Conservation (phyloP, 2,329 filamentous ascomycete species). For the Whalleya microplaca region DNA sequence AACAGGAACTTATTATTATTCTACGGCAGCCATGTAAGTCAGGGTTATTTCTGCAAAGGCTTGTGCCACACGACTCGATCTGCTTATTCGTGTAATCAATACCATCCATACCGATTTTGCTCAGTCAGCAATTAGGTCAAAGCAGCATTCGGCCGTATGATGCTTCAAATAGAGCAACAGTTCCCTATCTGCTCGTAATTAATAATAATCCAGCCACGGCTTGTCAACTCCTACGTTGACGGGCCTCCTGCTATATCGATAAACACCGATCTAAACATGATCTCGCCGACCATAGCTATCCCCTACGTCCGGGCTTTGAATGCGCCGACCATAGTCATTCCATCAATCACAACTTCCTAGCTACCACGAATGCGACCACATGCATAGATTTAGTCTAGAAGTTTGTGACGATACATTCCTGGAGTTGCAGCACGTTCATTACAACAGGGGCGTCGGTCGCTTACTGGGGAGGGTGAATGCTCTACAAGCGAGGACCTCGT, state of each 20-base stretch:
- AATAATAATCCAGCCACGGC: not conserved
- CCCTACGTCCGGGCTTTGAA: not conserved
- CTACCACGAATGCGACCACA: not conserved
- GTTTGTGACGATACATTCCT: not conserved
- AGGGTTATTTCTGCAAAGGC: not conserved
- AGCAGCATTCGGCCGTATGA: not conserved
- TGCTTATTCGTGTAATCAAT: not conserved
- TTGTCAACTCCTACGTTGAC: not conserved
- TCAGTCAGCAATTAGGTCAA: not conserved
- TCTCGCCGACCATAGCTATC: not conserved
- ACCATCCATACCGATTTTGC: not conserved
- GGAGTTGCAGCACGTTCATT: not conserved
- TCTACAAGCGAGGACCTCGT: not conserved
- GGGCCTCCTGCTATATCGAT: not conserved
- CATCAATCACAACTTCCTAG: not conserved
- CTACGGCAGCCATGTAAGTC: not conserved
- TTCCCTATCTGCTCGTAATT: not conserved
- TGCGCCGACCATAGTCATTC: not conserved
- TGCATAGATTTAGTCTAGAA: constrained; percentile 1
- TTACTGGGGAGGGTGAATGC: not conserved
- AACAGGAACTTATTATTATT: not conserved
- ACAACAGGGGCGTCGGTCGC: not conserved
- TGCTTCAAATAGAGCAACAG: not conserved
- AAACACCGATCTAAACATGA: not conserved
- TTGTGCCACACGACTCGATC: not conserved